These are phyloP conservation scores for Neofusicoccum kwambonambiense DNA, from an alignment of 2,329 filamentous ascomycete genomes.

Conservation along the genomic window DNA sequence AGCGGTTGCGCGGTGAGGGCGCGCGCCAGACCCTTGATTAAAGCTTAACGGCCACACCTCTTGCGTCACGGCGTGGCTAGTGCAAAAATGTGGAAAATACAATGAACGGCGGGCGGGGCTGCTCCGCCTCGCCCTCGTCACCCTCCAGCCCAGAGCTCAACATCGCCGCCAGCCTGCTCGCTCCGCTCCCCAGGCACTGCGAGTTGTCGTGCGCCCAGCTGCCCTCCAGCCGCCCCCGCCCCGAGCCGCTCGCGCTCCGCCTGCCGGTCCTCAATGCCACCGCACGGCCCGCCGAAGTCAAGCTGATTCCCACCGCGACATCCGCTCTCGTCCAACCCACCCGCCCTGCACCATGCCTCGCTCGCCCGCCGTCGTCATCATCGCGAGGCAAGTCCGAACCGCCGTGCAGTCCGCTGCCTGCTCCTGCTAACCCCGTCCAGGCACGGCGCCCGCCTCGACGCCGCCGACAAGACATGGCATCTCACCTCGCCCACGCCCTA, in stretches of 20 bases:
- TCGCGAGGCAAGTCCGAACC: slow-evolving; percentile 43
- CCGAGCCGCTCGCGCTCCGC: background rate
- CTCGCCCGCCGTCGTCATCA: slow-evolving; percentile 49
- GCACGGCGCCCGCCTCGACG: slow-evolving; percentile 91
- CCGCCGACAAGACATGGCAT: slow-evolving; percentile 93
- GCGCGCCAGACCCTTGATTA: background rate
- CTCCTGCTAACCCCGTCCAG: slow-evolving; percentile 42
- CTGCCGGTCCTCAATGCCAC: slow-evolving; percentile 4
- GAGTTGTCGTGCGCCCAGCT: background rate
- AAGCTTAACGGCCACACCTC: slow-evolving; percentile 9
- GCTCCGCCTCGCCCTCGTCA: background rate
- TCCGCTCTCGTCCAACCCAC: background rate
- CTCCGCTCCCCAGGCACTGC: background rate
- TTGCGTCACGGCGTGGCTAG: slow-evolving; percentile 16
- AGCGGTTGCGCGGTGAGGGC: background rate
- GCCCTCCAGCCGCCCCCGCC: background rate
- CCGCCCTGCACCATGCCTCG: slow-evolving; percentile 36
- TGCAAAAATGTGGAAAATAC: slow-evolving; percentile 14
- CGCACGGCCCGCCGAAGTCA: slow-evolving; percentile 7
- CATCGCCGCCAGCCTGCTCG: background rate
- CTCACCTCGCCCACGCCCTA: slow-evolving; percentile 90
- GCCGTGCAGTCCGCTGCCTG: slow-evolving; percentile 3
- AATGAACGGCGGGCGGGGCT: background rate
- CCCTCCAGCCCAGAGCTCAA: too few relatives aligned
- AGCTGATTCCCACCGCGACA: slow-evolving; percentile 12